Base-by-base conservation (phyloP, 1,139 yeast species). In the Sugiyamaella sp. region DNA sequence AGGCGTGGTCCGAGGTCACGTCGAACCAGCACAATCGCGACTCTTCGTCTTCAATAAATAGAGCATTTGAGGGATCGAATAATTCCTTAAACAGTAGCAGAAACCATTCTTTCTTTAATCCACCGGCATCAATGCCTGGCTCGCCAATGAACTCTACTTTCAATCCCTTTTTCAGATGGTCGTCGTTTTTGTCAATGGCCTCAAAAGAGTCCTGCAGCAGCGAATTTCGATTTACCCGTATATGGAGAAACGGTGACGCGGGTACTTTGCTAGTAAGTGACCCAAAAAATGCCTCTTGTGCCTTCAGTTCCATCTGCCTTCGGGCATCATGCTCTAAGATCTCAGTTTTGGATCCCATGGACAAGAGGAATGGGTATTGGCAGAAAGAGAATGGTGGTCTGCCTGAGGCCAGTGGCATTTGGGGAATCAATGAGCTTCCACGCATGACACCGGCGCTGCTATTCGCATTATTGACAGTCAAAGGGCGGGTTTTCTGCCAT, bases 121-220 rank as follows among this genome's bases (percentile, higher is more conserved):
- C 99, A 1, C 98, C 99, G 0, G 90, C 97, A 73, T 93, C 99
- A 20, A 91, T 79, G 0, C 98, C 98, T 0, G 93, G 95, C 65
- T 93, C 98, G 52, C 84, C 84, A 2, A 85, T 70, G 68, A 93
- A 93, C 63, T 87, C 91, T 10, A 93, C 86, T 59, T 82, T 77
- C 25, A 91, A 71, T 2, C 89, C 80, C 66, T 90, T 91, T 64
- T 86, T 84, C 57, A 91, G 74, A 62, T 88, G 89, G 10, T 71
- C 70, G 44, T 79, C 81, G 62, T 84, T 81, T 9, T 71, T 66
- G 53, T 81, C 80, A 37, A 91, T 82, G 54, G 82, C 77, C n/a
- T 77, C 73, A 33, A 93, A 71, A 0, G 97, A 89, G 68, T 93
- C 99, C 48, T 79, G 80, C 0, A 89, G 80, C 3, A 93, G 77